Base-by-base conservation (phyloP, 2,329 filamentous ascomycete species). In the Volutella citrinella region DNA sequence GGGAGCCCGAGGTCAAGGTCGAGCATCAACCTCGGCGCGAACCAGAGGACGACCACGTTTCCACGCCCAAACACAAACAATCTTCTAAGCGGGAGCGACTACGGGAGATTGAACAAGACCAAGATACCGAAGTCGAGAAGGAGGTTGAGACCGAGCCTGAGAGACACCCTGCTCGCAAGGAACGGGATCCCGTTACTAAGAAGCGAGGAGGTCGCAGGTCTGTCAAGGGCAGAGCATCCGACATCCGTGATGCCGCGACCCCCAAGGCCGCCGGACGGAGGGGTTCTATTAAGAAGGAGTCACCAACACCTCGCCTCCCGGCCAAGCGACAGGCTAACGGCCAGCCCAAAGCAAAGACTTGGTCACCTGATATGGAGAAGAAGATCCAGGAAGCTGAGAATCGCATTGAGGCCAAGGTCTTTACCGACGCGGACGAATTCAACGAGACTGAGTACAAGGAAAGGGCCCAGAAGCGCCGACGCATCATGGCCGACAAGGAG, bases 401-500 rank as follows among this genome's bases (percentile, higher is more conserved):
- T 6, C 61, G 66, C 36, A 62, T 74, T 7, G 71, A 74, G 10
- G 59, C 57, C 18, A 59, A 61, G 22, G 87, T 55, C 23, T 56
- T 65, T 13, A 64, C 68, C 20, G 65, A 72, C 18, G 53, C 61
- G 2, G 42, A 59, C 9, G 69, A 72, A 24, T 68, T 67, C 21
- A 63, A 66, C 24, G 61, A 68, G 27, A 49, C 61, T 6, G 58
- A 65, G 7, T 82, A 73, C 60, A 59, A 76, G 65, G 57, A 84
- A 63, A 68, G 68, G 46, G 49, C 68, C 21, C 72, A 74, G 42
- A 93, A 89, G 62, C 84, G 89, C 30, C 76, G 78, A 19, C 66
- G 81, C 14, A 76, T 87, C 20, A 69, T 88, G 38, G 74, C 81
- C 26, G 66, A 73, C 5, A 62, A 66, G 1, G 89, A 96, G 51